Percentiles rank a stretch among this genome's conserved stretches.
These are phyloP conservation scores for Xylariaceae sp. DNA, from an alignment of 2,329 filamentous ascomycete genomes.

Conservation along the genomic window DNA sequence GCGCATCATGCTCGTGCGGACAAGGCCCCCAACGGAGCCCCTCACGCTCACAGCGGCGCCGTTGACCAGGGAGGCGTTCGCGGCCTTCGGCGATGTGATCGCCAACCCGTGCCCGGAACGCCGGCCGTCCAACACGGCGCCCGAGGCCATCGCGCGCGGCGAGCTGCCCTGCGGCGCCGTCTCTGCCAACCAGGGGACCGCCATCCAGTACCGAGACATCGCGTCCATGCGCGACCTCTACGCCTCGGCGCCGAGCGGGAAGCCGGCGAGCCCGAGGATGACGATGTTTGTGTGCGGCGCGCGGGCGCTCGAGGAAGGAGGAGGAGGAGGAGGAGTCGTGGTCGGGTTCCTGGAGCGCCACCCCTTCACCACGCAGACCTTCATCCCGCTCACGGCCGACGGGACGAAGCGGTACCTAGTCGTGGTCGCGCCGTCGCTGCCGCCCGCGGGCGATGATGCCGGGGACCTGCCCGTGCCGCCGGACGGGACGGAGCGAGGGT, in stretches of 20 bases:
- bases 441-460: constrained; percentile 46
- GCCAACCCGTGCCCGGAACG: constrained; percentile 70
- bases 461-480: constrained; percentile 49
- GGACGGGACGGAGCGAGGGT: constrained; percentile 43
- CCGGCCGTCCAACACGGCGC: constrained; percentile 48
- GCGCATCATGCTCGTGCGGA: constrained; percentile 37
- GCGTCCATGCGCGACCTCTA: constrained; percentile 78
- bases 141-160: constrained; percentile 26
- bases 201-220: constrained; percentile 84
- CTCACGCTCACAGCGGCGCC: constrained; percentile 62
- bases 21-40: constrained; percentile 30
- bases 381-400: constrained; percentile 72
- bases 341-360: constrained; percentile 85
- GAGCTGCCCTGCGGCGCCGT: constrained; percentile 56
- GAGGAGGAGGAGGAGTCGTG: constrained; percentile 55
- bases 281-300: constrained; percentile 90
- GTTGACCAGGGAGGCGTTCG: constrained; percentile 73
- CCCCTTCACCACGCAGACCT: constrained; percentile 93
- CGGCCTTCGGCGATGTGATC: constrained; percentile 83
- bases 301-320: constrained; percentile 44
- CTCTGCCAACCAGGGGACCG: constrained; percentile 82
- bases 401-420: constrained; percentile 71
- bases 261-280: constrained; percentile 67
- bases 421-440: constrained; percentile 81
- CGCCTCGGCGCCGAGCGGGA: constrained; percentile 64